Conservation (phyloP, 805 yeast genomes). For the Wilhelminamyces savonicus region DNA sequence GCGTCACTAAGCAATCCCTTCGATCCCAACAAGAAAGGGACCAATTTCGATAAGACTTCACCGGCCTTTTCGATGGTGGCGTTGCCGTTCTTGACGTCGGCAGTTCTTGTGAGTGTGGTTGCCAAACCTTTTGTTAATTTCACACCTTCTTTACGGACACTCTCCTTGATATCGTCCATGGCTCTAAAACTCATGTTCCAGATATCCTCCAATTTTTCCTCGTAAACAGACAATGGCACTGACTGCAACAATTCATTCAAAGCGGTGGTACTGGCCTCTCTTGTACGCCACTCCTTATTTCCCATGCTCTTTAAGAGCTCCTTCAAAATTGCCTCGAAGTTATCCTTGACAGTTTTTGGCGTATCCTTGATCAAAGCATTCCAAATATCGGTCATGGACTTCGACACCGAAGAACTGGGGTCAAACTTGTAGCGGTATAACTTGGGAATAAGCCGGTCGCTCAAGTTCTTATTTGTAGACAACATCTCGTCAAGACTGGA, state of each 20-base stretch:
- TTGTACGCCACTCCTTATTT: slow-evolving; percentile 83
- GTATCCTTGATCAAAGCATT: slow-evolving; percentile 57
- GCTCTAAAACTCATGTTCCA: slow-evolving; percentile 87
- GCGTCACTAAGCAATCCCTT: slow-evolving; percentile 82
- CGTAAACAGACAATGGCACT: slow-evolving; percentile 48
- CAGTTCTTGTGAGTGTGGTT: slow-evolving; percentile 49
- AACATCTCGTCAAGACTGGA: slow-evolving; percentile 63
- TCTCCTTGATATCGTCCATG: slow-evolving; percentile 91
- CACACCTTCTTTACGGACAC: slow-evolving; percentile 78
- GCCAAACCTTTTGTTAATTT: slow-evolving; percentile 64
- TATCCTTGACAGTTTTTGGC: slow-evolving; percentile 43
- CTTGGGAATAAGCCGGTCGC: slow-evolving; percentile 68
- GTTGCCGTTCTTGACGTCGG: slow-evolving; percentile 41
- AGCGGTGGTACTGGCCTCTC: slow-evolving; percentile 81
- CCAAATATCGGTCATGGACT: slow-evolving; percentile 90
- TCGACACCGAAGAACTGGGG: slow-evolving; percentile 68
- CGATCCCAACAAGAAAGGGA: slow-evolving; percentile 75
- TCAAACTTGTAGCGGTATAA: slow-evolving; percentile 81
- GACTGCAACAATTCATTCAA: slow-evolving; percentile 62
- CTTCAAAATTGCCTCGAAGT: slow-evolving; percentile 52
- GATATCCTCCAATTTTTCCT: slow-evolving; percentile 50
- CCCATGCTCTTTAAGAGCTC: slow-evolving; percentile 69
- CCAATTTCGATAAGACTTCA: slow-evolving; percentile 45
- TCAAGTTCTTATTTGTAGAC: slow-evolving; percentile 44
- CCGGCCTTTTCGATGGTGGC: slow-evolving; percentile 33